A percentile compares a stretch with the other conserved stretches of the same genome.
These are phyloP conservation scores for Fusarium haematococcum DNA, from an alignment of 2,329 filamentous ascomycete genomes.

Conservation along the genomic window DNA sequence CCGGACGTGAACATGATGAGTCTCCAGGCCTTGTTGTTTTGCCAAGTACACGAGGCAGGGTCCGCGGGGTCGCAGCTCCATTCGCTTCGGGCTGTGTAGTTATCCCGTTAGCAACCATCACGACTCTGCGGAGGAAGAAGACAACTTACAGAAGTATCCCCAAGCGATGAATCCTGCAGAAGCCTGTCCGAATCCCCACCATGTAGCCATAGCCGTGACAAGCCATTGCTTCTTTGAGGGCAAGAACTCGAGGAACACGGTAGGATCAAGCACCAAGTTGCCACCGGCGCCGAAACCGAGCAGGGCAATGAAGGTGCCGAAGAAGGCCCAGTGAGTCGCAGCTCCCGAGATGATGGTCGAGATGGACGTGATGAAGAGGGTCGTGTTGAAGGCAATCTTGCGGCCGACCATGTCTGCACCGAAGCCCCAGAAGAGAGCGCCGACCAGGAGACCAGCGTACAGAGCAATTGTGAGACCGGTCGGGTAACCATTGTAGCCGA, in stretches of 20 bases:
- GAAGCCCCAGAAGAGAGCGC: conserved; percentile 74
- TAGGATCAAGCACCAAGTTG: conserved; percentile 73
- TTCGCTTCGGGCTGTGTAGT: not conserved
- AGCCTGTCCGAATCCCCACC: conserved; percentile 63
- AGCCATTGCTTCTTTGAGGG: conserved; percentile 71
- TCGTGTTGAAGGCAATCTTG: conserved; percentile 73
- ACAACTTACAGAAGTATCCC: conserved; percentile 52
- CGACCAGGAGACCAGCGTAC: conserved; percentile 58
- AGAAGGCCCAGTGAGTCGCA: conserved; percentile 70
- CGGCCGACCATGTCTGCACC: conserved; percentile 73
- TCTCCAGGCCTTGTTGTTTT: conserved; percentile 63
- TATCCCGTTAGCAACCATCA: not conserved
- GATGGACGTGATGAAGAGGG: conserved; percentile 68
- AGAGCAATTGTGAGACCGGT: conserved; percentile 69
- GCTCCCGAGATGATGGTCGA: conserved; percentile 73
- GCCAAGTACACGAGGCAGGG: conserved; percentile 50
- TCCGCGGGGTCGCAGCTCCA: conserved; percentile 2
- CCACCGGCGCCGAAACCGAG: conserved; percentile 73
- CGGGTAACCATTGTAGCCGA: conserved; percentile 15
- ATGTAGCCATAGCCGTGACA: conserved; percentile 67
- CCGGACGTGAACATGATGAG: conserved; percentile 62
- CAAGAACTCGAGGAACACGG: conserved; percentile 60
- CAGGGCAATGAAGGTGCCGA: conserved; percentile 71
- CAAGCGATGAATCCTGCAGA: conserved; percentile 62
- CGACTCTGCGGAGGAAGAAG: not conserved